A percentile compares a stretch with the other conserved stretches of the same genome.
Conservation (phyloP, 1,284 basidiomycete species). For the Bondarzewia mesenterica region DNA sequence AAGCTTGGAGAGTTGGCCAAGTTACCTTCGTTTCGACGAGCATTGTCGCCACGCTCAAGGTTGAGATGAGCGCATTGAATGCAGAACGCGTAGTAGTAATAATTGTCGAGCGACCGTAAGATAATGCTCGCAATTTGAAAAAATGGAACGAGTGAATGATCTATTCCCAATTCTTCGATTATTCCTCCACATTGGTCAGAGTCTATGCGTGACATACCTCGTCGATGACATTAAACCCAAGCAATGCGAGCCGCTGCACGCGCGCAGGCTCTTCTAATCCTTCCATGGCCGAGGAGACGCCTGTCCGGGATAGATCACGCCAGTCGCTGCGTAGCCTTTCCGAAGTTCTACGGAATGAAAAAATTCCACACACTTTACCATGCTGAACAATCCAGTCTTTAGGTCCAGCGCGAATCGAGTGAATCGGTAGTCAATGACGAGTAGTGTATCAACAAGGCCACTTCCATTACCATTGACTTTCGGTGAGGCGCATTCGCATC, state of each 20-base stretch:
- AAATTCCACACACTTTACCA: conserved; percentile 65
- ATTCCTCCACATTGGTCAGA: too few species aligned
- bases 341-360: too few species aligned
- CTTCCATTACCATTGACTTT: conserved; percentile 10
- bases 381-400: conserved; percentile 73
- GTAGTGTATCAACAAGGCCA: conserved; percentile 31
- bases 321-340: conserved; percentile 61
- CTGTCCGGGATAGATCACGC: conserved; percentile 80
- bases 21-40: conserved; percentile 92
- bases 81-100: conserved; percentile 97
- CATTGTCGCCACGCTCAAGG: conserved; percentile 81
- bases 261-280: conserved; percentile 53
- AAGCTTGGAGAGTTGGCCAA: too few species aligned
- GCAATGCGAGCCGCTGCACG: conserved; percentile 65
- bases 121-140: conserved; percentile 94
- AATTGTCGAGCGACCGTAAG: conserved; percentile 92
- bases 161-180: conserved; percentile 30
- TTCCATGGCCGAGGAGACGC: conserved; percentile 48
- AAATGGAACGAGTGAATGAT: conserved; percentile 96
- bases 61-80: conserved; percentile 92
- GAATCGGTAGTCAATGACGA: conserved; percentile 78
- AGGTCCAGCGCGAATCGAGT: conserved; percentile 88
- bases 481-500: too few species aligned
- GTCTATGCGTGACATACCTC: background rate
- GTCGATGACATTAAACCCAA: conserved; percentile 88